These are phyloP conservation scores for Penicillium canescens DNA, from an alignment of 495 filamentous ascomycete species.

Conservation along the genomic window DNA sequence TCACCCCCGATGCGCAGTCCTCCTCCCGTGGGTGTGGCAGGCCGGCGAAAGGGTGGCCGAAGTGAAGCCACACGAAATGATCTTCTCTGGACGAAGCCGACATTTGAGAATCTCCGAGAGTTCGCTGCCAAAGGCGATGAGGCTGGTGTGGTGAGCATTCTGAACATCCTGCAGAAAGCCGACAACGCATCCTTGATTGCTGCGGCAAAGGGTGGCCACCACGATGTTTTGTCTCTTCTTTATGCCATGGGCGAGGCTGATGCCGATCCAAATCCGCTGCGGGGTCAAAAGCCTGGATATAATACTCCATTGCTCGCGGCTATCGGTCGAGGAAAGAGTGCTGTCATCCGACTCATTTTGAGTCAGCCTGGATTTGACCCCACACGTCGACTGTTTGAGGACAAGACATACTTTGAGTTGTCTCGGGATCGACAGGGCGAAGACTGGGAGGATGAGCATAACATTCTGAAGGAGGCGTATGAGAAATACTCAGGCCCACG, in stretches of 20 bases:
- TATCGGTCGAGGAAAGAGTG: slow-evolving; percentile 85
- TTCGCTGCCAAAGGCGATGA: slow-evolving; percentile 84
- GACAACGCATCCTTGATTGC: slow-evolving; percentile 85
- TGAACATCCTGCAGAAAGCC: slow-evolving; percentile 73
- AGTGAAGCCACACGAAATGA: slow-evolving; percentile 63
- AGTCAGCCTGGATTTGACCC: slow-evolving; percentile 79
- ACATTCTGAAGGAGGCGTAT: slow-evolving; percentile 77
- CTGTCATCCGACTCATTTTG: slow-evolving; percentile 77
- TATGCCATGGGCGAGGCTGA: slow-evolving; percentile 78
- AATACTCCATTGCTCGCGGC: slow-evolving; percentile 92
- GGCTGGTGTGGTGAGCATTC: slow-evolving; percentile 72
- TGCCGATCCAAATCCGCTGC: slow-evolving; percentile 71
- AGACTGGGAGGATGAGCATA: slow-evolving; percentile 85
- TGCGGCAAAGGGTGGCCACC: slow-evolving; percentile 90
- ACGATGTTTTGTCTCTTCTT: slow-evolving; percentile 79
- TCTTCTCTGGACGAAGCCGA: slow-evolving; percentile 61
- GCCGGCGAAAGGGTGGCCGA: slow-evolving; percentile 55
- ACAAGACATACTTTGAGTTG: slow-evolving; percentile 80
- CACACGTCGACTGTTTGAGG: slow-evolving; percentile 62
- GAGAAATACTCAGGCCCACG: slow-evolving; percentile 57
- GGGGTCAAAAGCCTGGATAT: slow-evolving; percentile 50
- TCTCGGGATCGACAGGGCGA: slow-evolving; percentile 79
- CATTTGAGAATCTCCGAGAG: slow-evolving; percentile 70
- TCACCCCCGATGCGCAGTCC: slow-evolving; percentile 57
- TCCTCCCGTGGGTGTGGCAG: slow-evolving; percentile 36